Percentiles rank a stretch among this genome's conserved stretches.
Conservation (phyloP, 495 filamentous ascomycete genomes). For the Aspergillus heteromorphus region DNA sequence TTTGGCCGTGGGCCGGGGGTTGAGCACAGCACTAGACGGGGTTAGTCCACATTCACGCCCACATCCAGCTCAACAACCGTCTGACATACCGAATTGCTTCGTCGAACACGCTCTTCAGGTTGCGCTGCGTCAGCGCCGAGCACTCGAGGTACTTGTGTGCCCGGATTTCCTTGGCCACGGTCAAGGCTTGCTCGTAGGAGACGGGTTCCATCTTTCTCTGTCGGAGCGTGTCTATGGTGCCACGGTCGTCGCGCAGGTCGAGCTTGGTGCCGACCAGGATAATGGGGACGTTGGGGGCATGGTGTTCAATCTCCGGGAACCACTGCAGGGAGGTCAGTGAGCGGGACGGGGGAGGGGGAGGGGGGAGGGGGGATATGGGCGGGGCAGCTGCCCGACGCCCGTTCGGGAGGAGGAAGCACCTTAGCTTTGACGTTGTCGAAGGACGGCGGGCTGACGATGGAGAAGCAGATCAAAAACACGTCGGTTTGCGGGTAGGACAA, state of each 20-base stretch:
- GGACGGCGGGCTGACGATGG: constrained; percentile 92
- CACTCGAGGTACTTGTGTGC: constrained; percentile 96
- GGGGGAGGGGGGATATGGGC: neutral
- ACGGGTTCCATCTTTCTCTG: constrained; percentile 89
- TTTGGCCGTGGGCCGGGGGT: constrained; percentile 60
- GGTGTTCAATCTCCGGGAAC: constrained; percentile 95
- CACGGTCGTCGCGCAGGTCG: constrained; percentile 87
- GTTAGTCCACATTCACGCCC: constrained; percentile 4
- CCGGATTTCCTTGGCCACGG: constrained; percentile 83
- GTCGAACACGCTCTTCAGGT: constrained; percentile 96
- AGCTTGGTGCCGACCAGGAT: constrained; percentile 97
- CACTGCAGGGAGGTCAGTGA: constrained; percentile 51
- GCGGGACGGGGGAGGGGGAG: no score
- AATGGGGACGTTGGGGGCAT: constrained; percentile 91
- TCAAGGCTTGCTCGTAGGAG: constrained; percentile 78
- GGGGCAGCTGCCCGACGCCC: neutral
- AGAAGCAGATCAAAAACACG: constrained; percentile 98
- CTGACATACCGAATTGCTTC: constrained; percentile 80
- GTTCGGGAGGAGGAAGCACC: constrained; percentile 42
- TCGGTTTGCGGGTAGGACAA: constrained; percentile 97
- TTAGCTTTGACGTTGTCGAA: constrained; percentile 98
- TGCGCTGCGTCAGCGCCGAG: constrained; percentile 93
- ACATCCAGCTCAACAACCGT: neutral
- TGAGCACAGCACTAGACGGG: constrained; percentile 67
- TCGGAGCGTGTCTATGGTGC: constrained; percentile 68